Conservation (phyloP, 148 eudicot species). For the Gaultheria prostrata region DNA sequence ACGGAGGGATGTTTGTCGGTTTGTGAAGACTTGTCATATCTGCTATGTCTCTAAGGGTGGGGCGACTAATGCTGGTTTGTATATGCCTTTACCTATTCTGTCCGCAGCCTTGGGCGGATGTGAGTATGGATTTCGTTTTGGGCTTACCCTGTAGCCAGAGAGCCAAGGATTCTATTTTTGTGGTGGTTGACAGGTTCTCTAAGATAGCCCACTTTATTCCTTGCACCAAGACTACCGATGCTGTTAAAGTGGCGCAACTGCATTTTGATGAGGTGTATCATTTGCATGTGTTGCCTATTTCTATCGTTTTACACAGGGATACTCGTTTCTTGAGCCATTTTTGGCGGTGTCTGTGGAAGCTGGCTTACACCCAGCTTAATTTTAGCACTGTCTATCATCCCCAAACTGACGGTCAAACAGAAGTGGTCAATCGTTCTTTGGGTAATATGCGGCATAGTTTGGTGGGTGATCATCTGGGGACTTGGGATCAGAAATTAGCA, state of each 20-base stretch:
- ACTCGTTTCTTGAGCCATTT: background rate
- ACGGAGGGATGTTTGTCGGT: too few relatives aligned
- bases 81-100: background rate
- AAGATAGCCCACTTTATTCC: background rate
- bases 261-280: background rate
- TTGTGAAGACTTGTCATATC: too few relatives aligned
- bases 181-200: background rate
- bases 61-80: background rate
- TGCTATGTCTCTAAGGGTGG: too few relatives aligned
- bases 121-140: too few relatives aligned
- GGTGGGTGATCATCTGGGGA: background rate
- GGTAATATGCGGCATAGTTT: background rate
- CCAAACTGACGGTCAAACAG: background rate
- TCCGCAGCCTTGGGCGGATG: background rate
- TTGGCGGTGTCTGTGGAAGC: background rate
- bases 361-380: background rate
- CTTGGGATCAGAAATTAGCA: background rate
- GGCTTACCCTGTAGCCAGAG: background rate
- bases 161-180: background rate
- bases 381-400: background rate
- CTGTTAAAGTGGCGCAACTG: background rate
- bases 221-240: background rate
- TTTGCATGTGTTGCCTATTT: background rate
- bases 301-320: background rate
- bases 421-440: background rate